Percentiles rank a stretch among this genome's conserved stretches.
Conservation (phyloP, 306 rosid genomes). For the Fragaria iinumae region DNA sequence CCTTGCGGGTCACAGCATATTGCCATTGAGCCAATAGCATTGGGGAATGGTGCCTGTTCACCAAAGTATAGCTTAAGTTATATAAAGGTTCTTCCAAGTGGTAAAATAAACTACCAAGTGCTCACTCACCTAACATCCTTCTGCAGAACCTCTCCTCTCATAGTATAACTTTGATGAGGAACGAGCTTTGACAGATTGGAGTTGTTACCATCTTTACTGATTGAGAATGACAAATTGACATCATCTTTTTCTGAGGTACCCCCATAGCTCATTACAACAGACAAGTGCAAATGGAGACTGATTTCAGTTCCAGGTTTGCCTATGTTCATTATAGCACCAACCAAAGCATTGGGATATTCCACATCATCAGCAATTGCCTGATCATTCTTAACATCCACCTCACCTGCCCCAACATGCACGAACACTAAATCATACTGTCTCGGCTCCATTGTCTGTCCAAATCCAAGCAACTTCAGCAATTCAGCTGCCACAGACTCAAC, state of each 20-base stretch:
- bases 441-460: slow-evolving; percentile 53
- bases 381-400: slow-evolving; percentile 35
- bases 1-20: slow-evolving; percentile 88
- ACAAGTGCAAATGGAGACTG: slow-evolving; percentile 69
- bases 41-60: slow-evolving; percentile 72
- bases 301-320: slow-evolving; percentile 63
- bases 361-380: slow-evolving; percentile 37
- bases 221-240: slow-evolving; percentile 44
- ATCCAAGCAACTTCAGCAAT: slow-evolving; percentile 74
- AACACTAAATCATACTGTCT: slow-evolving; percentile 70
- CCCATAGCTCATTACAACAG: slow-evolving; percentile 81
- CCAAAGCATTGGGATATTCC: slow-evolving; percentile 61
- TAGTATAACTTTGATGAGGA: slow-evolving; percentile 79
- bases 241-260: slow-evolving; percentile 43
- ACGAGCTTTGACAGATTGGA: slow-evolving; percentile 48
- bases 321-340: slow-evolving; percentile 52
- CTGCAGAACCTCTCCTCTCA: slow-evolving; percentile 73
- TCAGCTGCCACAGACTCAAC: slow-evolving; percentile 39
- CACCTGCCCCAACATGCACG: slow-evolving; percentile 71
- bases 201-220: slow-evolving; percentile 34
- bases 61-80: slow-evolving; percentile 23
- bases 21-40: slow-evolving; percentile 90
- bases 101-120: slow-evolving; percentile 17
- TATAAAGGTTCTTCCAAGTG: slow-evolving; percentile 18
- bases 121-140: slow-evolving; percentile 68